Evolutionary conservation across 2,329 filamentous ascomycete genomes (phyloP), one percentile per base, ranked within the genome.

Genomic region (Colletotrichum incanum): DNA sequence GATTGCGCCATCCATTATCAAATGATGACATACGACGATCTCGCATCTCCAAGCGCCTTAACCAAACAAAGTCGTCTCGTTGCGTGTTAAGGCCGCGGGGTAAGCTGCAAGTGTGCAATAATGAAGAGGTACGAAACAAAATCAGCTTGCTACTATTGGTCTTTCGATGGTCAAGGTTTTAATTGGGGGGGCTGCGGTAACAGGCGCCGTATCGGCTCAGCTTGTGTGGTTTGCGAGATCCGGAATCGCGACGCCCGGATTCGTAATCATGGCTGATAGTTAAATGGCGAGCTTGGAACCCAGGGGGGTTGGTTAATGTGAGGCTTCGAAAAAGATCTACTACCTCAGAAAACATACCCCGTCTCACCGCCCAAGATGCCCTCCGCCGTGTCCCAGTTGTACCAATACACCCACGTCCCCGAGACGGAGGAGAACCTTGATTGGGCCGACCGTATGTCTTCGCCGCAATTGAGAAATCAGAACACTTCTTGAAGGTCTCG

Each of bases 391-490:
- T 69, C 69, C 37, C 74, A 79, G 31, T 66, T 81, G 9, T 78
- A 79, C n/a, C 79, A 81, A 16, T 82, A 82, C 72, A 68, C 75
- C 31, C 78, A 82, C 45, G 80, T 82, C 71, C 77, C 78, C 1
- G 81, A 82, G 76, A 82, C 81, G 12, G 77, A 81, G 65, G 80
- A 82, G 61, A 65, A 79, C 11, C 77, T 82, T 0, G 81, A 82
- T 52, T 82, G 81, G 81, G 81, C 81, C 39, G 81, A 82, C 20
- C 74, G 80, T 82, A 75, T 65, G 76, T 74, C 0, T 9, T 14
- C 37, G 28, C 18, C 11, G 6, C 11, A 9, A 4, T 5, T 23
- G 12, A 28, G 11, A 23, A n/a, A 20, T 1, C 3, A n/a, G 0
- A 23, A 26, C 5, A 5, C 45, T 23, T 41, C 34, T 18, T 7